Evolutionary conservation across 2,329 filamentous ascomycete species (phyloP).

Genomic region (Ceratocystis destructans): DNA sequence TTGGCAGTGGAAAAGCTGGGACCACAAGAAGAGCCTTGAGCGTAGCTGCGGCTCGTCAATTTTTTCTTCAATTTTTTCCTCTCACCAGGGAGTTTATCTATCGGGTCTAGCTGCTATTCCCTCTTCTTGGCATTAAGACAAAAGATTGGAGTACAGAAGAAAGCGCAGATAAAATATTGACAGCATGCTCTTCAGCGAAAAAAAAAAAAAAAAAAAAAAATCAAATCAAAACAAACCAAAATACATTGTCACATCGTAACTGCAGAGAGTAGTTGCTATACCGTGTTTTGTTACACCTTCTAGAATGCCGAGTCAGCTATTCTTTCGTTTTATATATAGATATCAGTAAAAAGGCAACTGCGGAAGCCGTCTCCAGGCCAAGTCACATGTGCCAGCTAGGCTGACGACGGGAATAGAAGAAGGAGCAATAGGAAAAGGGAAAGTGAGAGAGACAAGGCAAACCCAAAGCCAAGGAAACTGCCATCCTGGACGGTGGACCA

Average conservation of each 20-base stretch:
- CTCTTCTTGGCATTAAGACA: conserved; percentile 6
- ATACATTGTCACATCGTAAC: no score
- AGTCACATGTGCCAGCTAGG: not conserved
- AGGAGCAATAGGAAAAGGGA: not conserved
- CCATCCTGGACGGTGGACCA: not conserved
- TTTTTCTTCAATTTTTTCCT: not conserved
- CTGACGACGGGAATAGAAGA: not conserved
- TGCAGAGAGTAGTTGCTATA: no score
- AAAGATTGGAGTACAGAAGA: not conserved
- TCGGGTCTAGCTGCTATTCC: not conserved
- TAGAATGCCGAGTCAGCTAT: not conserved
- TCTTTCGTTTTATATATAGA: not conserved
- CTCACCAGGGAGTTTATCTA: conserved; percentile 1
- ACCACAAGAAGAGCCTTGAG: not conserved
- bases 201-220: not conserved
- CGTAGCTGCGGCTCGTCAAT: conserved; percentile 1
- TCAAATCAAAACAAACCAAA: not conserved
- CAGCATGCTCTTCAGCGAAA: not conserved
- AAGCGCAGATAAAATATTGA: not conserved
- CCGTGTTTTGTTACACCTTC: no score
- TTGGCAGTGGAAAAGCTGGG: not conserved
- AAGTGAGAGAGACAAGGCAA: not conserved
- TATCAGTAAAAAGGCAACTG: not conserved
- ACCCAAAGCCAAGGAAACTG: not conserved
- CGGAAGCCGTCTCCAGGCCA: not conserved